Evolutionary conservation across 495 filamentous ascomycete genomes (phyloP).

Genomic region (Penicillium atrosanguineum): DNA sequence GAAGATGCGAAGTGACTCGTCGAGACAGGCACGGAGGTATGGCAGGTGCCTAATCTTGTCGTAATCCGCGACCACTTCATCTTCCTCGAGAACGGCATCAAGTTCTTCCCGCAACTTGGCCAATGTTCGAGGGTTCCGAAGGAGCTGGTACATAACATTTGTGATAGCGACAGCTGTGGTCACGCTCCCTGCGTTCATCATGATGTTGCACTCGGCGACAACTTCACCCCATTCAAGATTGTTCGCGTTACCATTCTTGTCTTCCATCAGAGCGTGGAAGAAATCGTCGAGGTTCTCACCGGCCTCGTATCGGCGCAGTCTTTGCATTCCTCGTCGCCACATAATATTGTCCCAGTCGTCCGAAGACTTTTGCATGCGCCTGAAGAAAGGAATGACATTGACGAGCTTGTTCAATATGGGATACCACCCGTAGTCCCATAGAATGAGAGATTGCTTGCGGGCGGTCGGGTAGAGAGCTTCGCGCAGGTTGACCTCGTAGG

Average conservation of each 20-base stretch:
- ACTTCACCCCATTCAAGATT: conserved; percentile 36
- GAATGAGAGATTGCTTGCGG: conserved; percentile 36
- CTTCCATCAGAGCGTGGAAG: conserved; percentile 54
- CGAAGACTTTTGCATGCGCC: conserved; percentile 13
- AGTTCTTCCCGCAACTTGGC: conserved; percentile 54
- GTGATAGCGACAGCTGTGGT: conserved; percentile 50
- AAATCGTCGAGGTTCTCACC: conserved; percentile 58
- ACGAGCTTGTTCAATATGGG: conserved; percentile 25
- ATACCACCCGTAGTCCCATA: conserved; percentile 53
- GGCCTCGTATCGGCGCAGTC: conserved; percentile 41
- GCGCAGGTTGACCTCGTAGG: conserved; percentile 39
- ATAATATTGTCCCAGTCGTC: conserved; percentile 41
- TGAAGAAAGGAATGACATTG: conserved; percentile 34
- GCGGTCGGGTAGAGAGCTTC: conserved; percentile 48
- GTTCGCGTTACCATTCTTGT: conserved; percentile 44
- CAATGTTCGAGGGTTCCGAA: conserved; percentile 48
- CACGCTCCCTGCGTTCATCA: conserved; percentile 49
- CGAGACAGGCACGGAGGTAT: conserved; percentile 30
- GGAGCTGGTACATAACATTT: conserved; percentile 48
- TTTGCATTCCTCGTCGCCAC: conserved; percentile 24
- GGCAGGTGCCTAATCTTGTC: conserved; percentile 7
- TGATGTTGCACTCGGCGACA: conserved; percentile 28
- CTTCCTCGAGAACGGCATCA: conserved; percentile 33
- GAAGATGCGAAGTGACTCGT: conserved; percentile 41
- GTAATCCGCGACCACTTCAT: conserved; percentile 19